Evolutionary conservation across 2,329 filamentous ascomycete genomes (phyloP), one percentile per base, ranked within the genome.

Genomic region (Fusarium siculi): DNA sequence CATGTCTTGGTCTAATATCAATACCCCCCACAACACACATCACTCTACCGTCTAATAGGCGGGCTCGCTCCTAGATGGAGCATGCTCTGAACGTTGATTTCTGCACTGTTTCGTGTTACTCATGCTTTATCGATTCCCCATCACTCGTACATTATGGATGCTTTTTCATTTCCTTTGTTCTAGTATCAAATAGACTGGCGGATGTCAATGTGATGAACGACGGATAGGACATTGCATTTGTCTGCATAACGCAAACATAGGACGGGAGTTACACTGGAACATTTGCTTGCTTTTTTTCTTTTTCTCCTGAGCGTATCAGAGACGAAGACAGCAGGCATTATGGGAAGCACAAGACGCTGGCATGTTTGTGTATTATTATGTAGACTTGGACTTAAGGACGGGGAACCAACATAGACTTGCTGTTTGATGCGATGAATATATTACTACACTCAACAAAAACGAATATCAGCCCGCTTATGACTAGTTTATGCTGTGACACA

Each of bases 181-280:
- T 75, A 70, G 70, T 72, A 72, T 62, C 70, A 70, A 70, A 79
- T 79, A 79, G 77, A 79, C 74, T 76, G 75, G 75, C 60, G 69
- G 74, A 63, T 63, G 74, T 76, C 72, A 74, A 75, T 74, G 70
- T 77, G 67, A 78, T 58, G 76, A 78, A 78, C 68, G 67, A 79
- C 67, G 68, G 72, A 74, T 68, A 76, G 62, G 74, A 61, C 64
- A 69, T 63, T 76, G 65, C 55, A 57, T 49, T 30, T 57, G 32
- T 71, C 74, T 76, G 69, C 77, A 78, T 68, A 70, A 77, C 66
- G 72, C 68, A 76, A 67, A 67, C 59, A 73, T 65, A 68, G 71
- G 76, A 53, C 67, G 70, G 74, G 76, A 78, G 75, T 78, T 77
- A 74, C 40, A 75, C 66, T 53, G 76, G 75, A 76, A 68, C 61